Base-by-base conservation (phyloP, 129 eudicot species). In the Cynara cardunculus region DNA sequence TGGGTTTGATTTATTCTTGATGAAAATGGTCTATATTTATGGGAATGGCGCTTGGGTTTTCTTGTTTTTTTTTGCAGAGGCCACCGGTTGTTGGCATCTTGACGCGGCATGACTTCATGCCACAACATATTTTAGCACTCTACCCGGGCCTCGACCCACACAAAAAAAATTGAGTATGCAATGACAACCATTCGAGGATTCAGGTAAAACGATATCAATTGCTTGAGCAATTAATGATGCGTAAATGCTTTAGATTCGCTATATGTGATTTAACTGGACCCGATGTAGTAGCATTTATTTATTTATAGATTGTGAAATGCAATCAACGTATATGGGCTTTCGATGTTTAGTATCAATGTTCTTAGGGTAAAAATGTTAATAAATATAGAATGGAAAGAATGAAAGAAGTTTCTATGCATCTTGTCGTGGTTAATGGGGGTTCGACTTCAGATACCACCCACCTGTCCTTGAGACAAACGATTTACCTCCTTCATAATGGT, bases 91-190 rank as follows among this genome's bases (percentile, higher is more conserved):
- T 90, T 49, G 96, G 99, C 71, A 88, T 96, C 37, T 85, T 96
- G 92, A 96, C 99, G 1, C 87, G 98, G 68, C 97, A 96, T 41
- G 99, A 96, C 83, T 92, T 96, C 71, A 92, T 96, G 97, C 86
- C 91, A 0, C 93, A 96, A 82, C 99, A 92, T 75, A 66, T 96
- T 14, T 85, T 92, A 87, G 95, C 97, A 61, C 94, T 96, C 74
- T 96, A 96, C 84, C 99, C 98, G 6, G 87, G 88, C 74, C 32
- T 96, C 3, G 83, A 78, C 59, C 75, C 64, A 21, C 86, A 87
- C 35, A 89, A 90, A 72, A 72, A 79, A 84, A 68, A 68, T 25
- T 31, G 46, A 79, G 68, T 22, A 66, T 30, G 37, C 73, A 26
- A 56, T 65, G 78, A 72, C 25, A 25, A 37, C 68, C 67, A 35